Evolutionary conservation across 2,329 filamentous ascomycete species (phyloP), one percentile per base, ranked within the genome.

Genomic region (Trichoderma pleuroti): DNA sequence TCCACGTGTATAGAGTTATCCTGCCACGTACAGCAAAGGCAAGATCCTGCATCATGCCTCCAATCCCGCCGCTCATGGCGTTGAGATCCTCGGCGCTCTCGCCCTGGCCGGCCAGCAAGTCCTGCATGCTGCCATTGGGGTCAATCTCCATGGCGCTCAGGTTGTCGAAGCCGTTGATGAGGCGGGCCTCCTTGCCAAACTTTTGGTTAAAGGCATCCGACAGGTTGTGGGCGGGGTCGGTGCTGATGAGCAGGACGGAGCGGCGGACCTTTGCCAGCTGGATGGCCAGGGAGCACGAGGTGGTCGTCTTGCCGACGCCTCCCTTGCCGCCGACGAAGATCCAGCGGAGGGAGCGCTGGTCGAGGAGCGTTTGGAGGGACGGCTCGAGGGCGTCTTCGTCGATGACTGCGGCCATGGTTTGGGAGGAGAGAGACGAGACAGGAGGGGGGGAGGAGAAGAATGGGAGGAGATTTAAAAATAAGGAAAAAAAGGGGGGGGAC

Each of bases 121-220:
- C 96, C 83, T 98, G 96, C 81, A 99, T 97, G 79, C 93, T 97
- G 61, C 95, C 96, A 80, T 97, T 98, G 67, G 96, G 96, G 79
- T 99, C 96, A 77, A 99, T 98, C 83, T 99, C 96, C 96, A 99
- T 99, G 73, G 96, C 96, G 80, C 93, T 97, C 75, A 99, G 86
- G 82, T 98, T 98, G 39, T 91, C 89, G 79, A 97, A 98, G 75
- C 96, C 96, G 76, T 97, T 91, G 74, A 99, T 87, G 49, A 97
- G 89, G 73, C 94, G 90, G 68, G 96, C 96, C 82, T 99, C 96
- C 86, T 99, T 99, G 85, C 96, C 96, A 79, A 99, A 99, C 84
- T 99, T 99, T 83, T 99, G 95, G 76, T 93, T 93, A 83, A 99
- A 99, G 72, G 96, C 96, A 84, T 99, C 96, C 76, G 92, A 96